Evolutionary conservation across 768 basidiomycete genomes (phyloP).

Genomic region (Podaxis sp.): DNA sequence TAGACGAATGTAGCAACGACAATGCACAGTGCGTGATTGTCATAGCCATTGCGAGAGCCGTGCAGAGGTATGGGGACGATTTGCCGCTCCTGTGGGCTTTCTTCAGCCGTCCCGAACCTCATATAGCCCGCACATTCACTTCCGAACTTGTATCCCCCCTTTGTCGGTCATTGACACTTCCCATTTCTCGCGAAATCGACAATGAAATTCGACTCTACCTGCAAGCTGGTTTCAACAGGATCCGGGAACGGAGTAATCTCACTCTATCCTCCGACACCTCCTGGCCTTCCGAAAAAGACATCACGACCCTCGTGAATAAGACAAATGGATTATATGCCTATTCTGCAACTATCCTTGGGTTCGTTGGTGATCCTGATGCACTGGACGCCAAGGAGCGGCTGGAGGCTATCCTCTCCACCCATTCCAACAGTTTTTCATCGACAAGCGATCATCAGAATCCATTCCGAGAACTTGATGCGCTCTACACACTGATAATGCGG

Average conservation of each 20-base stretch:
- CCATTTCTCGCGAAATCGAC: background rate
- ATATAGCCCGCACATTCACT: background rate
- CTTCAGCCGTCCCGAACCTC: constrained; percentile 7
- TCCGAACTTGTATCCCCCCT: background rate
- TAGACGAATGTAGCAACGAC: background rate
- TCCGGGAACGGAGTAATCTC: background rate
- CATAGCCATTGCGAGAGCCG: background rate
- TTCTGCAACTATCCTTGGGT: background rate
- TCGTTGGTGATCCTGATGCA: background rate
- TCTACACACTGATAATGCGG: background rate
- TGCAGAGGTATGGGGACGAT: background rate
- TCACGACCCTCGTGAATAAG: background rate
- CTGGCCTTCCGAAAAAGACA: background rate
- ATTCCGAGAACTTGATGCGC: background rate
- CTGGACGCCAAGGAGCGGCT: background rate
- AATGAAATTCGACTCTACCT: background rate
- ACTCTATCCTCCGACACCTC: background rate
- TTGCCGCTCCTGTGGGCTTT: background rate
- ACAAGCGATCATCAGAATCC: no score
- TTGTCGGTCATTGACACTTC: background rate
- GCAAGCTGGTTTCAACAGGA: background rate
- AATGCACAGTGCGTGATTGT: background rate
- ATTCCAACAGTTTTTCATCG: background rate
- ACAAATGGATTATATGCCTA: background rate
- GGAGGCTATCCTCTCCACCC: background rate